Percentiles rank a stretch among this genome's conserved stretches.
Conservation (phyloP, 306 rosid species). For the Vachellia collinsii region DNA sequence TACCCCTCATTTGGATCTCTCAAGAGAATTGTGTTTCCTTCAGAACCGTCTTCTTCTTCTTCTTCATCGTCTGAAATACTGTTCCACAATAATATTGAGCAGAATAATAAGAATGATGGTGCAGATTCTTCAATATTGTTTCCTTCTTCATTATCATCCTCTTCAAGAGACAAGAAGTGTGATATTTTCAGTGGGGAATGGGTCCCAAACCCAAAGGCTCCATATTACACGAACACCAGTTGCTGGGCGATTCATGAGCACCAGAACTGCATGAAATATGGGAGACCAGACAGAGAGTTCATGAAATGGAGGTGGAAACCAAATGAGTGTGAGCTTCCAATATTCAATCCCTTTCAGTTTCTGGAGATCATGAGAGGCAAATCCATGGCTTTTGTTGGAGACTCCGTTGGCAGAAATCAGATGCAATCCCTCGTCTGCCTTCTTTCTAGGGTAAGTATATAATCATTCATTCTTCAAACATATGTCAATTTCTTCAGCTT, state of each 20-base stretch:
- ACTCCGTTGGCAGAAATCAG: conserved; percentile 94
- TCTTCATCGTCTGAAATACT: background rate
- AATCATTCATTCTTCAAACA: background rate
- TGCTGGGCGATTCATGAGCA: conserved; percentile 94
- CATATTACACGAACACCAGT: conserved; percentile 71
- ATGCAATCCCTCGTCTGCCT: conserved; percentile 83
- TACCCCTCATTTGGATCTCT: background rate
- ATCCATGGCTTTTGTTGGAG: conserved; percentile 91
- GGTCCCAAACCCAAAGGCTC: conserved; percentile 79
- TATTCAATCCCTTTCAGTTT: conserved; percentile 81
- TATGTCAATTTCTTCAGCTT: background rate
- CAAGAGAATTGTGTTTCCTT: background rate
- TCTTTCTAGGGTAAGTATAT: conserved; percentile 47
- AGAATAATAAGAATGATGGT: background rate
- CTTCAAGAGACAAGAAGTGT: conserved; percentile 45
- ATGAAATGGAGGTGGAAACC: conserved; percentile 95
- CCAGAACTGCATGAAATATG: conserved; percentile 88
- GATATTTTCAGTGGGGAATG: conserved; percentile 86
- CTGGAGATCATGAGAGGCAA: conserved; percentile 73
- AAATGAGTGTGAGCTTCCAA: conserved; percentile 70
- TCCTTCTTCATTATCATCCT: conserved; percentile 24
- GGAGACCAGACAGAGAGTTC: conserved; percentile 75
- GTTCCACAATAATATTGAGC: background rate
- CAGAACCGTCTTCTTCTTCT: background rate
- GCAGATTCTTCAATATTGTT: background rate